Base-by-base conservation (phyloP, 192 early-diverging fungal species). In the Chytriomyces hyalinus region DNA sequence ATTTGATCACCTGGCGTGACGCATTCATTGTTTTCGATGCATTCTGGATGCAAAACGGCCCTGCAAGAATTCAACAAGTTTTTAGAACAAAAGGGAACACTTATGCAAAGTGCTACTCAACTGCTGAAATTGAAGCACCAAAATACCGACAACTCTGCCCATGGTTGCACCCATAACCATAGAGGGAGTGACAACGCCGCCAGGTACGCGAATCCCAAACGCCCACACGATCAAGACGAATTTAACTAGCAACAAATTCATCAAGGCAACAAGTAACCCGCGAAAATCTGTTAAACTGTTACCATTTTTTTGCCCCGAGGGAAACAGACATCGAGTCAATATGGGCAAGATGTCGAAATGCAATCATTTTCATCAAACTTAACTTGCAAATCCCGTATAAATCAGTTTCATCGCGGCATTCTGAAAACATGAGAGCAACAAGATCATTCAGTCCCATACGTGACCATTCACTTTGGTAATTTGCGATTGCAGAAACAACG, bases 141-240 rank as follows among this genome's bases (percentile, higher is more conserved):
- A 61, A 17, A 94, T 84, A 9, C 94, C 96, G 22, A 96, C 75
- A 76, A 93, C 89, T 17, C 96, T 86, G 1, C 96, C 96, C 74
- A 93, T 92, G 6, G 90, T 87, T 15, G 96, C 95, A 11, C 96
- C 96, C 51, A 97, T 88, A 6, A 91, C 92, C 91, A 98, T 92
- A 50, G 92, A 91, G 0, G 96, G 95, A 45, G 95, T 87, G 83
- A 97, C 96, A 28, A 96, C 90, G 47, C 96, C 96, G 47, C 93
- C 94, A 17, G 96, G 96, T 8, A 98, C 90, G 53, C 85, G 73
- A 61, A 92, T 85, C 9, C 84, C 80, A 76, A 80, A 77, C 0
- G 84, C 65, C 7, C 80, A 49, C 8, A 82, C 51, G 62, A 77
- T 75, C 20, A 85, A 53, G 15, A 63, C 20, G 1, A 46, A 13